Evolutionary conservation across 1,284 basidiomycete genomes (phyloP).

Genomic region (Butyriboletus regius): DNA sequence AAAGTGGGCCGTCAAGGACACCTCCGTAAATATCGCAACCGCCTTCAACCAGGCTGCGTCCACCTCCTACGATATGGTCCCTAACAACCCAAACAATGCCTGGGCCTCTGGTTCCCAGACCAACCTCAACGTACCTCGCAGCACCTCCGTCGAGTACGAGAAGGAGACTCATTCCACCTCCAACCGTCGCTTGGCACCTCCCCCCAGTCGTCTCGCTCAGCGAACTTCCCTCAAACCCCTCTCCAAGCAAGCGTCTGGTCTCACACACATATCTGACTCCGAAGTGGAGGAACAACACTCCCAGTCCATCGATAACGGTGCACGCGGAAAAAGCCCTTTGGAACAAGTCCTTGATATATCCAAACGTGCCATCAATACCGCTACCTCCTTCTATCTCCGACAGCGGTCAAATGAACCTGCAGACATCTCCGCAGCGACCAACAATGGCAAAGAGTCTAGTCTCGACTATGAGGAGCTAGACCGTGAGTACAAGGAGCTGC

Average conservation of each 20-base stretch:
- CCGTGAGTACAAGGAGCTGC: constrained; percentile 41
- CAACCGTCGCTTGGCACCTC: constrained; percentile 50
- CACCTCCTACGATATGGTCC: constrained; percentile 38
- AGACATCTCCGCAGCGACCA: constrained; percentile 26
- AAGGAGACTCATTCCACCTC: constrained; percentile 50
- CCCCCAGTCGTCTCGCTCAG: constrained; percentile 41
- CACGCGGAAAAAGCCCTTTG: constrained; percentile 58
- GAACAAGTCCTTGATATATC: constrained; percentile 50
- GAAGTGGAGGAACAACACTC: constrained; percentile 48
- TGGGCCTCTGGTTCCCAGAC: constrained; percentile 59
- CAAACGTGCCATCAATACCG: constrained; percentile 43
- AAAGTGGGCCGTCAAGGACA: constrained; percentile 67
- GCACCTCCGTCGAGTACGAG: constrained; percentile 72
- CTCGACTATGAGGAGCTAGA: constrained; percentile 76
- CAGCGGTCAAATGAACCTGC: constrained; percentile 51
- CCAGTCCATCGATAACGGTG: constrained; percentile 16
- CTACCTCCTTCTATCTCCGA: constrained; percentile 52
- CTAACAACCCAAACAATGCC: constrained; percentile 47
- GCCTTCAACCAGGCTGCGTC: constrained; percentile 66
- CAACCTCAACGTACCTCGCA: constrained; percentile 49
- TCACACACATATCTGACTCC: constrained; percentile 53
- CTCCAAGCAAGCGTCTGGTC: constrained; percentile 45
- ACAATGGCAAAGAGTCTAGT: constrained; percentile 48
- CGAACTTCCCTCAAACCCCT: constrained; percentile 39
- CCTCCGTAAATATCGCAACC: constrained; percentile 74